These are phyloP conservation scores for Danielia reshetovae DNA, from an alignment of 805 yeast species.

Conservation along the genomic window DNA sequence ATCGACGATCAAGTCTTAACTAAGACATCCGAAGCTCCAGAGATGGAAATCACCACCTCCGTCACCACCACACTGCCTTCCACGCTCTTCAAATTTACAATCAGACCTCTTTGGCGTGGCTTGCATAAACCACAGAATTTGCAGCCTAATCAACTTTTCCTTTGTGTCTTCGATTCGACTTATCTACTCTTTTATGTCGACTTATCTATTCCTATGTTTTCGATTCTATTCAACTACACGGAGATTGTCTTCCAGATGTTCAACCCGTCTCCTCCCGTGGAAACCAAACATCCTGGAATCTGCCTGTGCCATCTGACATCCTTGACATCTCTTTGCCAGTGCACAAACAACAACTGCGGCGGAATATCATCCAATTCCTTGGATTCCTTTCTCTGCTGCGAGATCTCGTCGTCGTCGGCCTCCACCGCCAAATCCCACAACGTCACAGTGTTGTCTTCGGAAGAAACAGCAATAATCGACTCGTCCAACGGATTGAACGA, in stretches of 20 bases:
- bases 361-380: constrained; percentile 86
- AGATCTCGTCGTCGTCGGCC: constrained; percentile 94
- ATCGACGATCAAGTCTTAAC: too few species aligned
- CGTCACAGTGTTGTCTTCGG: constrained; percentile 95
- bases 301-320: constrained; percentile 98
- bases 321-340: constrained; percentile 97
- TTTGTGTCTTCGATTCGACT: too few species aligned
- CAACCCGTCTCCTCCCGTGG: constrained; percentile 94
- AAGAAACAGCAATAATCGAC: constrained; percentile 90
- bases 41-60: too few species aligned
- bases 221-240: constrained; percentile 47
- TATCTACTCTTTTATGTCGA: neutral
- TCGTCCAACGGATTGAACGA: constrained; percentile 95
- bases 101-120: too few species aligned
- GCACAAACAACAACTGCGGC: constrained; percentile 92
- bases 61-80: too few species aligned
- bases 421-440: constrained; percentile 98
- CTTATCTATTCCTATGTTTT: neutral
- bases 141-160: too few species aligned
- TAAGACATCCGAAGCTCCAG: too few species aligned
- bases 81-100: too few species aligned
- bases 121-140: neutral
- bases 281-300: constrained; percentile 91
- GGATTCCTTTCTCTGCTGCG: constrained; percentile 74
- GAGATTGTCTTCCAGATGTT: constrained; percentile 96